These are phyloP conservation scores for Coniochaeta hoffmannii DNA, from an alignment of 2,329 filamentous ascomycete species.

Conservation along the genomic window DNA sequence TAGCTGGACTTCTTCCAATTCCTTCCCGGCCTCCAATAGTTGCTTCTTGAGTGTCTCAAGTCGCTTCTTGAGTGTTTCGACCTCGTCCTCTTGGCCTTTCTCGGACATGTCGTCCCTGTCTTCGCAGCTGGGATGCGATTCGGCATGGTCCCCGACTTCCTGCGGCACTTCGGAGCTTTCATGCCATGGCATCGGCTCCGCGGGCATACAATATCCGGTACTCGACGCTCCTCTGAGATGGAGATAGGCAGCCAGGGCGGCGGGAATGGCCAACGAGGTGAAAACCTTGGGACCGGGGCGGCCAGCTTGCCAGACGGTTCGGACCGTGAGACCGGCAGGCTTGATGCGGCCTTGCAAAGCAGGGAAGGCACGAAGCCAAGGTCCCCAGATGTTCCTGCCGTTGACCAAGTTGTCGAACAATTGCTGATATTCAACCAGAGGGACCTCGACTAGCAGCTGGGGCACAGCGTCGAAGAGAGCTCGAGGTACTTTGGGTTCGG, in stretches of 20 bases:
- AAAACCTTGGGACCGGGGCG: not conserved
- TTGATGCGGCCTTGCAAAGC: not conserved
- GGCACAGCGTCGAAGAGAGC: not conserved
- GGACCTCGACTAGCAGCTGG: not conserved
- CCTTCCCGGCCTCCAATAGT: no score
- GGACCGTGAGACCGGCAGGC: not conserved
- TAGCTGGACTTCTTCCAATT: no score
- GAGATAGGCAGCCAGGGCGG: not conserved
- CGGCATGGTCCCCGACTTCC: no score
- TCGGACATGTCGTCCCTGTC: no score
- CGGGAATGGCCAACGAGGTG: not conserved
- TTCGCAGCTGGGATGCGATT: no score
- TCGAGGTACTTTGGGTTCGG: not conserved
- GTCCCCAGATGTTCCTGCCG: not conserved
- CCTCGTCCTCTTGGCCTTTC: no score
- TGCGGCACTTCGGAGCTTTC: not conserved
- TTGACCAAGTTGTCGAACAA: not conserved
- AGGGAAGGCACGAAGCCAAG: not conserved
- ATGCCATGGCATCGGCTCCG: not conserved
- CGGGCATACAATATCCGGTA: no score
- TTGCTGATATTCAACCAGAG: not conserved
- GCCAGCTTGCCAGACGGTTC: no score
- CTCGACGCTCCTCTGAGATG: no score
- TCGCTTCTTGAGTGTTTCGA: no score
- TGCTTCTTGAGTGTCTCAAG: no score